Base-by-base conservation (phyloP, 2,329 filamentous ascomycete genomes). In the Xylaria sp. region DNA sequence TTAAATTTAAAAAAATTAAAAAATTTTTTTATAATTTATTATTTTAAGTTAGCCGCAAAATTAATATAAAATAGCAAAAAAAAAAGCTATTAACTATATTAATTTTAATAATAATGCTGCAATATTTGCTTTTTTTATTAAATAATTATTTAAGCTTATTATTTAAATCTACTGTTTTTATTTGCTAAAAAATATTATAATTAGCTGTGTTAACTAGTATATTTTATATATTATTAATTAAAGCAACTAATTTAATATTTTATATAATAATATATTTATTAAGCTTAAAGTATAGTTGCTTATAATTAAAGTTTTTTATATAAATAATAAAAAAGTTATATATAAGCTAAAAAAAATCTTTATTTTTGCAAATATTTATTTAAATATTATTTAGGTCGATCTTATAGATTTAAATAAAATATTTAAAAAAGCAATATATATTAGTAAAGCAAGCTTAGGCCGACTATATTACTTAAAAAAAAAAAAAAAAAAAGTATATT, bases 371-470 rank as follows among this genome's bases (percentile, higher is more conserved):
- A 42, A 58, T 58, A 42, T 58, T 27, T 40, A 58, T 42, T 27
- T 58, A 58, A 58, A 58, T 27, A 42, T 27, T 58, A 42, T 58
- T 42, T 16, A 42, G 9, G 21, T n/a, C n/a, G n/a, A n/a, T n/a
- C n/a, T n/a, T n/a, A n/a, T n/a, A n/a, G n/a, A n/a, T 58, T 25
- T 25, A 58, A 42, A 13, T 25, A 42, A 42, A 42, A 58, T 42
- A 58, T 23, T 42, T 42, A 16, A 27, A 42, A 42, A 58, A 13
- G 27, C 13, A 42, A 42, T 18, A 42, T 9, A 29, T 42, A 58
- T 58, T 58, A 58, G 13, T 16, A 42, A 42, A 18, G 4, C 16
- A n/a, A n/a, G n/a, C n/a, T n/a, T n/a, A n/a, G n/a, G n/a, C n/a
- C n/a, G n/a, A 42, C 1, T 16, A 42, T 16, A 18, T 4, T 16